A percentile compares a stretch with the other conserved stretches of the same genome.
These are phyloP conservation scores for Dactylellina cionopaga DNA, from an alignment of 2,329 filamentous ascomycete species.

Conservation along the genomic window DNA sequence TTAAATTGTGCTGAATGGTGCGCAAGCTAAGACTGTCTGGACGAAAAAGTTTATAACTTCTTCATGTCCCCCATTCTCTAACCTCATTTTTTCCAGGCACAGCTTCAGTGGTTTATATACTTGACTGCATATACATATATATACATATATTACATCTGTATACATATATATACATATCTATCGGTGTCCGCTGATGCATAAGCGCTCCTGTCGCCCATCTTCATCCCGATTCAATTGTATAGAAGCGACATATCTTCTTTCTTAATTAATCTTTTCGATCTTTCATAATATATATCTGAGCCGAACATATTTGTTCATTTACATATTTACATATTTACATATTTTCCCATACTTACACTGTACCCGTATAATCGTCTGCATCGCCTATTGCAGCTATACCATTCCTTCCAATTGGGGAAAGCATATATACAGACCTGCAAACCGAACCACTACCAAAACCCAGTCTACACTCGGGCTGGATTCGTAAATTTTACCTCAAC, in stretches of 20 bases:
- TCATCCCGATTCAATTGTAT: background rate
- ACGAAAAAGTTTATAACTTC: conserved; percentile 49
- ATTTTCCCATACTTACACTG: too few relatives aligned
- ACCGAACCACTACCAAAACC: background rate
- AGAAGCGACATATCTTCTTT: background rate
- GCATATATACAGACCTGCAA: too few relatives aligned
- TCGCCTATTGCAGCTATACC: too few relatives aligned
- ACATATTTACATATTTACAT: too few relatives aligned
- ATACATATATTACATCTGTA: too few relatives aligned
- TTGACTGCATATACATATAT: background rate
- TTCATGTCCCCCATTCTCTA: conserved; percentile 45
- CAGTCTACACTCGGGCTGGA: background rate
- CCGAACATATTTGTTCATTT: background rate
- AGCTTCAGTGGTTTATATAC: conserved; percentile 33
- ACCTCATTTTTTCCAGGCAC: conserved; percentile 45
- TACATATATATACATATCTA: background rate
- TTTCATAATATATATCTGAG: background rate
- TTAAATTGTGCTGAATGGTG: conserved; percentile 28
- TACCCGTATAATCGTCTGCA: too few relatives aligned
- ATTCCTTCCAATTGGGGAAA: too few relatives aligned
- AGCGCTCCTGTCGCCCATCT: background rate
- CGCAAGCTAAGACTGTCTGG: conserved; percentile 36
- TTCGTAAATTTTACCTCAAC: background rate
- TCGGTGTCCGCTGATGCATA: too few relatives aligned
- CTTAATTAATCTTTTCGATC: background rate